Base-by-base conservation (phyloP, 257 asterid species). In the Verbascum thapsus region DNA sequence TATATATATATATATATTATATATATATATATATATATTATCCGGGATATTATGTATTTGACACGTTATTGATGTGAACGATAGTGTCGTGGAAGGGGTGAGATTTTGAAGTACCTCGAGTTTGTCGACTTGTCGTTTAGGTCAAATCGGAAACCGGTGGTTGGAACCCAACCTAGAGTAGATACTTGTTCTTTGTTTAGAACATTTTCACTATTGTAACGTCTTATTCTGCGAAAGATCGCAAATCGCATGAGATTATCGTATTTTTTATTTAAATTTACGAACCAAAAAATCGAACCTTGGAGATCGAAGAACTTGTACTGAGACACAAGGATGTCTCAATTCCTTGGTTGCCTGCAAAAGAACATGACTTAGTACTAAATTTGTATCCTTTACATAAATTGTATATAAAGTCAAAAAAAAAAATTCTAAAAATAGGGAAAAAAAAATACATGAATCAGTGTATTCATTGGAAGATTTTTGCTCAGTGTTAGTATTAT, bases 301-400 rank as follows among this genome's bases (percentile, higher is more conserved):
- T 69, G 62, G 17, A 55, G 16, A 10, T n/a, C 17, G 80, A 53
- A 59, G 72, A 66, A 49, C 19, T 64, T 22, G 79, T 55, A 10
- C 77, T 66, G 22, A 78, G 80, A 48, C 80, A 73, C 63, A 78
- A 70, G 37, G 80, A 78, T 44, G 67, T 70, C 69, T 73, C 80
- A 15, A 57, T 72, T 61, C 61, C 80, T 43, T 43, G 67, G n/a
- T 32, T 50, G 23, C 10, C 77, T 64, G 76, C 57, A 60, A 47
- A 40, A 39, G 7, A 60, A 20, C 9, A 50, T 39, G 1, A 61
- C 53, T 22, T 48, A 26, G 32, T 26, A 26, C 32, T 26, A 26
- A 26, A 26, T 26, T 26, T 26, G 32, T 26, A 26, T 26, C 32
- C 2, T 26, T 26, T 26, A 2, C 32, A n/a, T n/a, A n/a, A n/a